Evolutionary conservation across 805 yeast genomes (phyloP), one percentile per base, ranked within the genome.

Genomic region (Blastobotrys attinorum): DNA sequence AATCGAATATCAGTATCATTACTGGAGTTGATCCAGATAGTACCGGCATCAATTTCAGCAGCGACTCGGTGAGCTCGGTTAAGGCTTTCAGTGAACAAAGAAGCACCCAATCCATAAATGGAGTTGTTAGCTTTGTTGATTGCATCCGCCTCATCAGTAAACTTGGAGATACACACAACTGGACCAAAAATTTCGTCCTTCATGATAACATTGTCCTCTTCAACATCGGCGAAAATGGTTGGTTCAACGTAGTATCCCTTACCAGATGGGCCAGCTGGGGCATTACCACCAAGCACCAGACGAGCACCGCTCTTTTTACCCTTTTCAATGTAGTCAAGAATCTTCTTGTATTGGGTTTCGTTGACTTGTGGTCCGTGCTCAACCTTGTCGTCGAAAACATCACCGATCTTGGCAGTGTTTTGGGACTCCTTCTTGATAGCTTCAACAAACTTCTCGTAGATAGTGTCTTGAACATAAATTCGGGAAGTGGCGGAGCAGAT

Each of bases 131-230:
- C 95, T 61, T 72, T 64, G 46, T 63, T 67, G 43, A 89, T 72
- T 42, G 79, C 95, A 61, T 90, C 95, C 51, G 86, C 96, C 51
- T 79, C 79, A 51, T 85, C 78, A 58, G 72, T 70, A 70, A 89
- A 89, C 71, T 86, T 87, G 57, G 83, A 71, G 47, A 86, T 76
- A 18, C 88, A 79, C 47, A 85, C 90, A 46, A 89, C 92, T 31
- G 97, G 97, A 45, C 97, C 97, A 57, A 89, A 88, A 62, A 88
- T 85, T 73, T 88, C 97, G 63, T 88, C 96, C 63, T 72, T 76
- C 55, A 84, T 87, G 62, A 89, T 79, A 53, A 72, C 70, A 81
- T 78, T 79, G 60, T 78, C 70, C 62, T 80, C 83, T 18, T 71
- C 71, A 51, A 86, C 95, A 59, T 84, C 87, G 52, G 84, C 81